phyloP scores from a whole-genome alignment of 768 basidiomycete species.

The Leccinellum albellum region DNA sequence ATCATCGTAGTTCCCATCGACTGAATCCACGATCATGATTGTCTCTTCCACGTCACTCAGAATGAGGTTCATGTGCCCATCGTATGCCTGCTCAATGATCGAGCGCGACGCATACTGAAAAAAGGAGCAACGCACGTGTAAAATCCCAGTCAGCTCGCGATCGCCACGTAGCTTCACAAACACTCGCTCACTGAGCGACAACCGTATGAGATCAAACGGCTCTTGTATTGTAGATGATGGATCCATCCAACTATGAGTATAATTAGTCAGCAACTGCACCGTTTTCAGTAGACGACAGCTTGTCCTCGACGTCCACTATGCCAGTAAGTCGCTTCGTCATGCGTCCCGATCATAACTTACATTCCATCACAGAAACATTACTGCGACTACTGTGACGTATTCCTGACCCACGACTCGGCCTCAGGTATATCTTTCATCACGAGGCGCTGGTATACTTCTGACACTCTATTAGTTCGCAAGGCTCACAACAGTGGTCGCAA shows the following conservation, averaged over 20 bases:
- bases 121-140: slow-evolving; percentile 69
- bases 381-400: slow-evolving; percentile 92
- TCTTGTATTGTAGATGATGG: slow-evolving; percentile 77
- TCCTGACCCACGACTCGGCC: slow-evolving; percentile 90
- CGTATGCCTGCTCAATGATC: slow-evolving; percentile 72
- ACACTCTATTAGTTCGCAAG: slow-evolving; percentile 69
- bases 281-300: slow-evolving; percentile 24
- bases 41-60: slow-evolving; percentile 97
- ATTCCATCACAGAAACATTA: slow-evolving; percentile 70
- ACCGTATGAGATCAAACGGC: slow-evolving; percentile 94
- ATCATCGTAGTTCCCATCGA: slow-evolving; percentile 58
- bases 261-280: slow-evolving; percentile 24
- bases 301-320: slow-evolving; percentile 43
- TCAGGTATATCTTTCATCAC: slow-evolving; percentile 54
- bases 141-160: slow-evolving; percentile 82
- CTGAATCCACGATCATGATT: slow-evolving; percentile 88
- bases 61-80: slow-evolving; percentile 99
- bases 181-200: slow-evolving; percentile 95
- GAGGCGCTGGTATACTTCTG: neutral
- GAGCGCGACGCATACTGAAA: neutral
- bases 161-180: slow-evolving; percentile 97
- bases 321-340: slow-evolving; percentile 47
- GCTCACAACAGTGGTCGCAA: slow-evolving; percentile 98
- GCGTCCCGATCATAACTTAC: slow-evolving; percentile 5
- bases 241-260: slow-evolving; percentile 50